phyloP scores from a whole-genome alignment of 371 early-diverging fungal genomes.

The Funneliformis caledonium region DNA sequence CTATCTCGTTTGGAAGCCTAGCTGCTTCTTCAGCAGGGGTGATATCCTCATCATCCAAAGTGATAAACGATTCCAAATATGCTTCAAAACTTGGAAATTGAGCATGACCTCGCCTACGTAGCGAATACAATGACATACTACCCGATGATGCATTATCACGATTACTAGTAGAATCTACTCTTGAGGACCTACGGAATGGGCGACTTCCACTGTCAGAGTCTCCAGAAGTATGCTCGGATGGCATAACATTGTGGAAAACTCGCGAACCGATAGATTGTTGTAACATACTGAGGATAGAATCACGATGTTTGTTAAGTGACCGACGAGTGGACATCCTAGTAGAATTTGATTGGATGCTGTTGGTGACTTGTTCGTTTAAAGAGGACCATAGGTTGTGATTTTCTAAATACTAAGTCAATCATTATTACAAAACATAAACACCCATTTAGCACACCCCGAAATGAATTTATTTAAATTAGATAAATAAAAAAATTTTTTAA shows the following conservation, averaged over 20 bases:
- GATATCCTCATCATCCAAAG: constrained; percentile 62
- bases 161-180: neutral
- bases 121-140: constrained; percentile 2
- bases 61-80: constrained; percentile 64
- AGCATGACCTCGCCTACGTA: constrained; percentile 29
- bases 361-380: constrained; percentile 34
- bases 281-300: constrained; percentile 27
- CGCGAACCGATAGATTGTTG: constrained; percentile 34
- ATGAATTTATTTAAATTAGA: constrained; percentile 21
- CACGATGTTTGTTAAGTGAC: constrained; percentile 37
- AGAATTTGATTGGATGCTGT: constrained; percentile 31
- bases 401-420: constrained; percentile 21
- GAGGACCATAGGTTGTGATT: constrained; percentile 39
- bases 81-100: constrained; percentile 47
- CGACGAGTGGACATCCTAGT: constrained; percentile 36
- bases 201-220: neutral
- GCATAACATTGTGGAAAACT: neutral
- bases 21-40: constrained; percentile 56
- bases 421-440: neutral
- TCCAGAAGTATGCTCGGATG: constrained; percentile 1
- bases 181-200: neutral
- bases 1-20: constrained; percentile 51
- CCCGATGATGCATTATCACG: neutral
- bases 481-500: neutral
- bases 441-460: constrained; percentile 1